Percentiles rank a stretch among this genome's conserved stretches.
phyloP scores from a whole-genome alignment of 257 asterid genomes.

The Solanum piurae region DNA sequence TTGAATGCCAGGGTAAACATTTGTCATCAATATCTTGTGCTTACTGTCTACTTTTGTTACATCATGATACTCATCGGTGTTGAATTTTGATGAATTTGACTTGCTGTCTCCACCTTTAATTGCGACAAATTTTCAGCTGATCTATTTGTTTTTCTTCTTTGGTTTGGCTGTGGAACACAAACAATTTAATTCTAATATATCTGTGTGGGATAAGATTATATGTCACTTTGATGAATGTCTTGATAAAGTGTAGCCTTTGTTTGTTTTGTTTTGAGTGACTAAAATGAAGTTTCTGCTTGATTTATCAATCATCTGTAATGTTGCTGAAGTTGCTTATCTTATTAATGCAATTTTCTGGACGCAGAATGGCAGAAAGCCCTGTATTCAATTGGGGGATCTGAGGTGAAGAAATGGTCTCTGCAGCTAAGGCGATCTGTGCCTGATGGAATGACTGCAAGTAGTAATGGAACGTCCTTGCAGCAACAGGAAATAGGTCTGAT shows the following conservation, averaged over 20 bases:
- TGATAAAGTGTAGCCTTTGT: not conserved
- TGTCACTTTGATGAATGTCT: not conserved
- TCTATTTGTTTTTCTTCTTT: not conserved
- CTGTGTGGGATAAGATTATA: not conserved
- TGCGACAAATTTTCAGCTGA: not conserved
- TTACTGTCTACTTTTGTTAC: constrained; percentile 4
- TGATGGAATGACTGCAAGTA: constrained; percentile 73
- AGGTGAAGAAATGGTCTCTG: constrained; percentile 93
- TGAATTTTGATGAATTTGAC: not conserved
- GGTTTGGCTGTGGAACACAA: not conserved
- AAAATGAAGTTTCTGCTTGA: not conserved
- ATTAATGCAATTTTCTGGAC: constrained; percentile 4
- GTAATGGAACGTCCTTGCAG: constrained; percentile 80
- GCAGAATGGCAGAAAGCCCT: constrained; percentile 99
- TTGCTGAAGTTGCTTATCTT: not conserved
- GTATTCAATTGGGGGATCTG: constrained; percentile 88
- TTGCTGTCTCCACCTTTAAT: not conserved
- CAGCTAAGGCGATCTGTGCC: constrained; percentile 87
- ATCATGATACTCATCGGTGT: not conserved
- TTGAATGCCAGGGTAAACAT: constrained; percentile 82
- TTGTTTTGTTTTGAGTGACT: not conserved
- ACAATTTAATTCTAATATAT: not conserved
- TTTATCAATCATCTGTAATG: not conserved
- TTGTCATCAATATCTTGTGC: not conserved
- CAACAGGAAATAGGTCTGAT: constrained; percentile 77